These are phyloP conservation scores for Bipolaris cookei DNA, from an alignment of 2,329 filamentous ascomycete species.

Conservation along the genomic window DNA sequence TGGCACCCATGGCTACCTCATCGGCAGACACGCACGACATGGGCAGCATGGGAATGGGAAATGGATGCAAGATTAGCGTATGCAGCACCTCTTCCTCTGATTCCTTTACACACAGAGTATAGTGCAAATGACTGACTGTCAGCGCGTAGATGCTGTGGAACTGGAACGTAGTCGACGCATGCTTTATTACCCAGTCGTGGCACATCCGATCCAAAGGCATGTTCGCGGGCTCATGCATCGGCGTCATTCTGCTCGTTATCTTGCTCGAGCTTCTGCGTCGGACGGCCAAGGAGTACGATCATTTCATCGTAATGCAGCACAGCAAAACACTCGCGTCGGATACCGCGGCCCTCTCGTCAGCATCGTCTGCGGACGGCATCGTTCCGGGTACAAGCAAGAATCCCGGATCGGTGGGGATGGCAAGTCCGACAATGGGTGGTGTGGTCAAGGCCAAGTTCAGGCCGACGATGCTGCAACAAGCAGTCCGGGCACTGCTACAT, in stretches of 20 bases:
- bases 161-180: slow-evolving; percentile 74
- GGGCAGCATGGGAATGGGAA: slow-evolving; percentile 33
- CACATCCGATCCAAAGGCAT: slow-evolving; percentile 70
- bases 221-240: slow-evolving; percentile 84
- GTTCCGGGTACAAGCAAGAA: slow-evolving; percentile 20
- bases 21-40: slow-evolving; percentile 21
- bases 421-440: neutral
- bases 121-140: neutral
- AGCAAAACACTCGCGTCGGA: slow-evolving; percentile 26
- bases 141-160: slow-evolving; percentile 72
- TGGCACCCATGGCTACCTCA: slow-evolving; percentile 22
- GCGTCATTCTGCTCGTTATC: slow-evolving; percentile 75
- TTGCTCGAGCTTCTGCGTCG: slow-evolving; percentile 75
- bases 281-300: slow-evolving; percentile 74
- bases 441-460: slow-evolving; percentile 41
- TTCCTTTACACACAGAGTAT: no score
- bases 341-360: slow-evolving; percentile 11
- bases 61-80: slow-evolving; percentile 44
- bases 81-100: neutral
- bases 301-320: slow-evolving; percentile 65
- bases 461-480: slow-evolving; percentile 71
- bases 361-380: slow-evolving; percentile 20
- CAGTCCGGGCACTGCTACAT: slow-evolving; percentile 71
- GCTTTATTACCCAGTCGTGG: slow-evolving; percentile 75
- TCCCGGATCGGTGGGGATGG: slow-evolving; percentile 9